These are phyloP conservation scores for Lachnellula hyalina DNA, from an alignment of 2,329 filamentous ascomycete genomes.

Conservation along the genomic window DNA sequence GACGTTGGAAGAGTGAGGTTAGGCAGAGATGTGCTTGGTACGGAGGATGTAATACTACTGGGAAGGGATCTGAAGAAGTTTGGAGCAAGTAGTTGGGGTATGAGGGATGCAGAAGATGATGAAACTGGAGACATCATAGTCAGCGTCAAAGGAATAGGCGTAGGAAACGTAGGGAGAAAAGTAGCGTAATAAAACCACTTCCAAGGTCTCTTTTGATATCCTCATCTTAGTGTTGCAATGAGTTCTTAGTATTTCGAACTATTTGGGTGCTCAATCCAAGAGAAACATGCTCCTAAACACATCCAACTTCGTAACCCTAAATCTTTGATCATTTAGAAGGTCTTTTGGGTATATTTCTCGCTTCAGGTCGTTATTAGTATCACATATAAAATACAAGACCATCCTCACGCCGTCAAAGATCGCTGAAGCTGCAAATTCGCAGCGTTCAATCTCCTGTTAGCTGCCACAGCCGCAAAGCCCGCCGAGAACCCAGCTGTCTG, in stretches of 20 bases:
- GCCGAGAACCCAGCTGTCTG: conserved; percentile 27
- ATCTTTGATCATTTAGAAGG: no score
- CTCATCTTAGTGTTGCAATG: not conserved
- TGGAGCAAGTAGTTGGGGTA: conserved; percentile 84
- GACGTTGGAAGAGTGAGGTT: conserved; percentile 85
- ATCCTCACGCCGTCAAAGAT: conserved; percentile 7
- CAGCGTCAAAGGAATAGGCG: conserved; percentile 86
- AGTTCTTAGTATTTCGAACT: not conserved
- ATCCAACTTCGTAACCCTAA: no score
- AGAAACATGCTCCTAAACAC: no score
- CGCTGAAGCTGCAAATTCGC: conserved; percentile 23
- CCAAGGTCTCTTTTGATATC: not conserved
- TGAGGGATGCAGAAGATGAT: conserved; percentile 67
- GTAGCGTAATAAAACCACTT: conserved; percentile 48
- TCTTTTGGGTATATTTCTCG: not conserved
- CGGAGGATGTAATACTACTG: conserved; percentile 72
- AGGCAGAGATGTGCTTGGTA: conserved; percentile 74
- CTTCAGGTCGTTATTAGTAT: not conserved
- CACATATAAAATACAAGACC: conserved; percentile 5
- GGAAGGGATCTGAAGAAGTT: conserved; percentile 85
- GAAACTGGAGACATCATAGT: conserved; percentile 66
- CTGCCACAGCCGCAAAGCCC: conserved; percentile 22
- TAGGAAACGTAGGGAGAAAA: conserved; percentile 93
- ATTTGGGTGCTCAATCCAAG: no score
- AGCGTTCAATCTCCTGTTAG: conserved; percentile 25